Conservation (phyloP, 768 basidiomycete genomes). For the Mycena sanguinolenta region DNA sequence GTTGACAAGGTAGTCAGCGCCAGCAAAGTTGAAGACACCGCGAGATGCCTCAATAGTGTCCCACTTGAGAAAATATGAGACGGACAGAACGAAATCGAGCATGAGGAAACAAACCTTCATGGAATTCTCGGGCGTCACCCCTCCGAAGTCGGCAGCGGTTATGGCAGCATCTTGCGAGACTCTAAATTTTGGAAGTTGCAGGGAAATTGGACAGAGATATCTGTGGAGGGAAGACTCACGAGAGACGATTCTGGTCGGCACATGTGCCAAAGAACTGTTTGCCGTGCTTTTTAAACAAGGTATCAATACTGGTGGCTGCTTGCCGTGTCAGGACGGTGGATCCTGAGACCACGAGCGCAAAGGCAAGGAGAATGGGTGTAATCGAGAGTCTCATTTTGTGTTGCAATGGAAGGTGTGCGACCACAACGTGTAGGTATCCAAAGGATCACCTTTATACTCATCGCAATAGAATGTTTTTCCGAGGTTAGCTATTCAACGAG, state of each 20-base stretch:
- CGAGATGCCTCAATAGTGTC: conserved; percentile 54
- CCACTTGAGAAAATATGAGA: conserved; percentile 43
- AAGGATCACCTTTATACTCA: not conserved
- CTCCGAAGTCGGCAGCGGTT: conserved; percentile 50
- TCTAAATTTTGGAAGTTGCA: not conserved
- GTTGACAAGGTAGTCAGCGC: conserved; percentile 55
- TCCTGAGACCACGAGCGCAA: conserved; percentile 7
- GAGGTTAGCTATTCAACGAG: not conserved
- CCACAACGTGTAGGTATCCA: not conserved
- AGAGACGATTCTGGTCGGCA: conserved; percentile 30
- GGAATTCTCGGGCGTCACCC: conserved; percentile 60
- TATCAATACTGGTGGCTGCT: conserved; percentile 26
- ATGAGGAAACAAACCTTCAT: conserved; percentile 51
- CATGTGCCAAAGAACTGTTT: conserved; percentile 28
- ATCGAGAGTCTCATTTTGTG: conserved; percentile 10
- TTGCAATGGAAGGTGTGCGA: not conserved
- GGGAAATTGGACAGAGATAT: not conserved
- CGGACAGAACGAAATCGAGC: not conserved
- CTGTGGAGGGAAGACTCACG: not conserved
- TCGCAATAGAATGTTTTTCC: not conserved
- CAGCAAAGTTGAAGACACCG: conserved; percentile 50
- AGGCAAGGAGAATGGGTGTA: conserved; percentile 22
- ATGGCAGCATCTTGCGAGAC: conserved; percentile 34
- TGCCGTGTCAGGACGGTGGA: conserved; percentile 23
- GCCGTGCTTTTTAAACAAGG: conserved; percentile 28